Percentiles rank a stretch among this genome's conserved stretches.
phyloP scores from a whole-genome alignment of 176 grass and related monocot species.

The Carex parvula region DNA sequence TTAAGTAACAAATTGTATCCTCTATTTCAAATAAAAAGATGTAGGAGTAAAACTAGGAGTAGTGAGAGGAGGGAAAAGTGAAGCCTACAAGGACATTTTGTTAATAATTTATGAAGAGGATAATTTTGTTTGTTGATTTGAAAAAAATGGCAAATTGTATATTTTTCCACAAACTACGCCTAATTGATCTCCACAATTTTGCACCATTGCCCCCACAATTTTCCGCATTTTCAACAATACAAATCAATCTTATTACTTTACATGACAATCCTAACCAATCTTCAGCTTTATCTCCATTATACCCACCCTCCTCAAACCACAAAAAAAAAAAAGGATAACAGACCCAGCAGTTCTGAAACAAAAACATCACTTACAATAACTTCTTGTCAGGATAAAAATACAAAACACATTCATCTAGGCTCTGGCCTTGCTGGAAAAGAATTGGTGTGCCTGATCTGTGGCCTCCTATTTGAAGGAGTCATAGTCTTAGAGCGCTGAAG shows the following conservation, averaged over 20 bases:
- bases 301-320: background rate
- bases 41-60: too few species aligned
- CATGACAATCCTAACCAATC: constrained; percentile 6
- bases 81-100: too few species aligned
- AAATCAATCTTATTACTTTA: constrained; percentile 10
- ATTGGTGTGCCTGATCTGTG: constrained; percentile 57
- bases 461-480: constrained; percentile 30
- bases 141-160: too few species aligned
- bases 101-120: too few species aligned
- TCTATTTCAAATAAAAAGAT: too few species aligned
- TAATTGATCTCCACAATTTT: background rate
- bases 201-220: too few species aligned
- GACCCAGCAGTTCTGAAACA: background rate
- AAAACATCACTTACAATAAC: constrained; percentile 18
- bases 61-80: too few species aligned
- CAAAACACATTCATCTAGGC: constrained; percentile 44
- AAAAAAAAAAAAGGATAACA: background rate
- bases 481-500: constrained; percentile 71
- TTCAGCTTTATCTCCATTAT: constrained; percentile 11
- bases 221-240: background rate
- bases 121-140: too few species aligned
- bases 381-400: background rate
- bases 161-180: background rate
- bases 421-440: constrained; percentile 70
- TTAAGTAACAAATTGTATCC: too few species aligned